These are phyloP conservation scores for Neotropicomus parvogracilis DNA, from an alignment of 1,284 basidiomycete genomes.

Conservation along the genomic window DNA sequence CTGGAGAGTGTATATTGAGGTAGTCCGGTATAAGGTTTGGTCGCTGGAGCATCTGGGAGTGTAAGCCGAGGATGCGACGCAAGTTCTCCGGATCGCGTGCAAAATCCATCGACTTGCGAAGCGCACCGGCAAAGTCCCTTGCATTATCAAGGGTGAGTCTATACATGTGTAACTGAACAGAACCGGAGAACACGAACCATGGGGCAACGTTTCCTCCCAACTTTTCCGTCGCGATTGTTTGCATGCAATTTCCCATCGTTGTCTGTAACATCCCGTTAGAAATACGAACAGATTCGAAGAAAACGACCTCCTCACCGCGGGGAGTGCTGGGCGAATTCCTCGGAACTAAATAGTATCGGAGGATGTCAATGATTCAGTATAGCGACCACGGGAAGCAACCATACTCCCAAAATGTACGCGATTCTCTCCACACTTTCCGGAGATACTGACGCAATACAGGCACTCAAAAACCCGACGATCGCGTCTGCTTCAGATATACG, in stretches of 20 bases:
- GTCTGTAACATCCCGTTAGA: background rate
- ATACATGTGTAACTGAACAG: background rate
- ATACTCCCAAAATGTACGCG: conserved; percentile 4
- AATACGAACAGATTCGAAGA: background rate
- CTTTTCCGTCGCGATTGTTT: conserved; percentile 3
- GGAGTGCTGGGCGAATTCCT: background rate
- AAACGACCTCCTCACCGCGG: background rate
- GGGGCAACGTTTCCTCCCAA: background rate
- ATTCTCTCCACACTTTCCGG: background rate
- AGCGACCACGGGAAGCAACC: background rate
- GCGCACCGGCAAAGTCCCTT: conserved; percentile 2
- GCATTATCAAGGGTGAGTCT: background rate
- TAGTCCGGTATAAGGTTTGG: conserved; percentile 1
- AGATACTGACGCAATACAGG: conserved; percentile 6
- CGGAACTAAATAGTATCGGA: background rate
- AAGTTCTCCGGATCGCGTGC: conserved; percentile 2
- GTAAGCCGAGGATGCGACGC: conserved; percentile 5
- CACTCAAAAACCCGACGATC: background rate
- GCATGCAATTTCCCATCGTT: conserved; percentile 10
- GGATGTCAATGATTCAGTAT: background rate
- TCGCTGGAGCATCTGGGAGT: conserved; percentile 2
- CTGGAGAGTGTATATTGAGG: conserved; percentile 7
- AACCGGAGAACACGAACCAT: conserved; percentile 7
- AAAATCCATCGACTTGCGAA: background rate
- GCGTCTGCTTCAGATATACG: conserved; percentile 5